phyloP scores from a whole-genome alignment of 2,329 filamentous ascomycete genomes.

The Sporothrix curviconia region DNA sequence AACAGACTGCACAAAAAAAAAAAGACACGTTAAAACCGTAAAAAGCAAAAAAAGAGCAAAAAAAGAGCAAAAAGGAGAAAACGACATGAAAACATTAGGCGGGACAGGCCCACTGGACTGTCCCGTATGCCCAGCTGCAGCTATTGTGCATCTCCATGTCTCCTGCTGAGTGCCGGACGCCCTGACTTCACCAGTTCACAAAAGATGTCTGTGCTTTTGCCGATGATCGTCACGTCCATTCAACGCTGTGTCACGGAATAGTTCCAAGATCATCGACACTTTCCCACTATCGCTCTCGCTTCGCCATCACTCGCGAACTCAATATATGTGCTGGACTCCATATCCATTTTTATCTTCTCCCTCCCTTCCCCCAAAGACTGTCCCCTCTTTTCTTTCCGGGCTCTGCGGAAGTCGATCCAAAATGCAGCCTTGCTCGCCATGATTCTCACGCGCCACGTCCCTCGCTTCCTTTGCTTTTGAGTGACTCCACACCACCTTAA shows the following conservation, averaged over 20 bases:
- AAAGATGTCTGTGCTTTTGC: too few relatives aligned
- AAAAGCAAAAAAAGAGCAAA: neutral
- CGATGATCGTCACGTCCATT: neutral
- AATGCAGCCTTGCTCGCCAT: neutral
- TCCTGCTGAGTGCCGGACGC: neutral
- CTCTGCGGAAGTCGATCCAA: too few relatives aligned
- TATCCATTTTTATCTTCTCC: neutral
- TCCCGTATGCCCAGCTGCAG: neutral
- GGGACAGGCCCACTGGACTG: neutral
- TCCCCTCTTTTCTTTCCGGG: too few relatives aligned
- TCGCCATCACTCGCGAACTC: neutral
- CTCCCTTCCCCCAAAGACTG: too few relatives aligned
- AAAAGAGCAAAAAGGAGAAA: neutral
- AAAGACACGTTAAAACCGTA: neutral
- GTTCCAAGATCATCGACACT: neutral
- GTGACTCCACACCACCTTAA: neutral
- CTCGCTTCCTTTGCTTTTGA: neutral
- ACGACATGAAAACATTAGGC: neutral
- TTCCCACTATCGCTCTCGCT: neutral
- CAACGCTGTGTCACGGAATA: too few relatives aligned
- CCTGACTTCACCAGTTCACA: neutral
- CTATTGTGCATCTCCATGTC: too few relatives aligned
- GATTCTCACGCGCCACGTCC: slow-evolving; percentile 3
- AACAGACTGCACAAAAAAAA: neutral
- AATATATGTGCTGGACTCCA: neutral